phyloP scores from a whole-genome alignment of 176 grass and related monocot genomes.

The Eragrostis curvula region DNA sequence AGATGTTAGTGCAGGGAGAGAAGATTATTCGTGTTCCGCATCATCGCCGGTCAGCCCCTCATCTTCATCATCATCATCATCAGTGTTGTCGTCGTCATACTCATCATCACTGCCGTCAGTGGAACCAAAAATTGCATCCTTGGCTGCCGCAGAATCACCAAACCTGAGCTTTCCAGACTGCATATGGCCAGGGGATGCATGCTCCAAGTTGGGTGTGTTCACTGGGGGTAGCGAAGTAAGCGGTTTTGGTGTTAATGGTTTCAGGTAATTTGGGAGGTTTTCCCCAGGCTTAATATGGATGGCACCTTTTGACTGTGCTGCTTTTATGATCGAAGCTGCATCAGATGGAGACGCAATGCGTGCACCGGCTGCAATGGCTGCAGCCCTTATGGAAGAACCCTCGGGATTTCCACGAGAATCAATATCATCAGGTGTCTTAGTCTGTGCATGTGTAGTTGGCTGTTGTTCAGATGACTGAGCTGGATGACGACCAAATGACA shows the following conservation, averaged over 20 bases:
- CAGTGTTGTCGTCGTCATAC: conserved; percentile 44
- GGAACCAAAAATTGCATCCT: conserved; percentile 60
- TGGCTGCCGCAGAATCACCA: conserved; percentile 43
- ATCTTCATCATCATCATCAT: conserved; percentile 7
- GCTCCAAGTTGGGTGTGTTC: conserved; percentile 15
- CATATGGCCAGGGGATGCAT: conserved; percentile 28
- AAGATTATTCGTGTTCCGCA: conserved; percentile 41
- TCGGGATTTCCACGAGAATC: conserved; percentile 35
- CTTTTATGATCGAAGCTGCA: conserved; percentile 68
- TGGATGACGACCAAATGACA: conserved; percentile 35
- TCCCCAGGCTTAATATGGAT: conserved; percentile 58
- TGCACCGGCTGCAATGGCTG: conserved; percentile 61
- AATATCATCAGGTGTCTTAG: conserved; percentile 21
- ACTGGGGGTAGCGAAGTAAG: conserved; percentile 15
- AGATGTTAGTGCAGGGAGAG: conserved; percentile 45
- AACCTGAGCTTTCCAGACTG: conserved; percentile 21
- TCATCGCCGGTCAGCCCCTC: conserved; percentile 49
- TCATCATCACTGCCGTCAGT: conserved; percentile 42
- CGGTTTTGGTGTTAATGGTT: conserved; percentile 44
- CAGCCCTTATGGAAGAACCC: conserved; percentile 56
- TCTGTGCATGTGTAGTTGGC: conserved; percentile 26
- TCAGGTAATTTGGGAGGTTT: conserved; percentile 47
- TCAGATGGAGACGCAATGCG: conserved; percentile 61
- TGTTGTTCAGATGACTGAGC: conserved; percentile 31
- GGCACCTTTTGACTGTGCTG: conserved; percentile 51